A percentile compares a stretch with the other conserved stretches of the same genome.
These are phyloP conservation scores for Oryza officinalis DNA, from an alignment of 176 grass and related monocot genomes.

Conservation along the genomic window DNA sequence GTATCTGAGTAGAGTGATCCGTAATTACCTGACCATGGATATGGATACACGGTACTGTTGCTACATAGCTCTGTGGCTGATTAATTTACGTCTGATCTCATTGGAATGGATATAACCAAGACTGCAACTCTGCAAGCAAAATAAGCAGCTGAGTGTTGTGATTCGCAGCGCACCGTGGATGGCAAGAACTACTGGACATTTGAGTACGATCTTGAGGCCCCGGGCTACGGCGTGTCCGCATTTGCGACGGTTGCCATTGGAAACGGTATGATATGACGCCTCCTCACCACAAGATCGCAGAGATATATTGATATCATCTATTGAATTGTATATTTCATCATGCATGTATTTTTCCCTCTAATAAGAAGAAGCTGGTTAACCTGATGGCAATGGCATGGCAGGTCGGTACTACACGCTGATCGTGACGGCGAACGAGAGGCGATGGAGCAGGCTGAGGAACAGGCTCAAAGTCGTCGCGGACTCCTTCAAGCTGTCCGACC, in stretches of 20 bases:
- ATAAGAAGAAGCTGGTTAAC: background rate
- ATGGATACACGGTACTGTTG: background rate
- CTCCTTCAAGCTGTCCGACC: constrained; percentile 71
- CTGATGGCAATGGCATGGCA: constrained; percentile 2
- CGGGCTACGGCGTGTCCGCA: constrained; percentile 61
- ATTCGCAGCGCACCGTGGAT: constrained; percentile 69
- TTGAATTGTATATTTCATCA: too few relatives aligned
- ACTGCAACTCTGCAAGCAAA: background rate
- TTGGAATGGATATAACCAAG: background rate
- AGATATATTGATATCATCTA: background rate
- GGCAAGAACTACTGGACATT: constrained; percentile 99
- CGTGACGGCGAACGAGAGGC: constrained; percentile 84
- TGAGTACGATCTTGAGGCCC: constrained; percentile 87
- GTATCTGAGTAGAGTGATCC: background rate
- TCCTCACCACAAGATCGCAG: background rate
- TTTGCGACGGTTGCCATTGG: constrained; percentile 90
- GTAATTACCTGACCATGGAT: background rate
- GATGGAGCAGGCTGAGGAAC: constrained; percentile 81
- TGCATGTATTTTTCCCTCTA: background rate
- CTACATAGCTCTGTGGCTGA: background rate
- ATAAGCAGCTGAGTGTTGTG: background rate
- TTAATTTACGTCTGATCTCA: background rate
- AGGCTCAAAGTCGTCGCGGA: constrained; percentile 86
- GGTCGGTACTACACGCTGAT: constrained; percentile 84
- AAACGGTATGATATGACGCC: constrained; percentile 45